Percentiles rank a stretch among this genome's conserved stretches.
Conservation (phyloP, 2,329 filamentous ascomycete species). For the Fusarium longipes region DNA sequence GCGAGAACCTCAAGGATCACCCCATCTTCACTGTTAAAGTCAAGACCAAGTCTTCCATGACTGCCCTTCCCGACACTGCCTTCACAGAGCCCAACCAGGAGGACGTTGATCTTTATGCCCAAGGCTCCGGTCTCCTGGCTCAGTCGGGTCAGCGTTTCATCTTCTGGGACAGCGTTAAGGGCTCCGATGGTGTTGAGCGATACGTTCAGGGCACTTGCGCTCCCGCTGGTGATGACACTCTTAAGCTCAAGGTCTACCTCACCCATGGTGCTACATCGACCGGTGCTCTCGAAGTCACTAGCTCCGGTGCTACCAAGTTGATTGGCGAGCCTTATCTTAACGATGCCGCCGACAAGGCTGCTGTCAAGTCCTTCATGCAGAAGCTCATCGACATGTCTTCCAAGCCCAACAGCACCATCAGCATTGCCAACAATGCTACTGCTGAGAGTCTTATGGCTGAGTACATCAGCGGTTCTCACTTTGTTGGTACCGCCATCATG, state of each 20-base stretch:
- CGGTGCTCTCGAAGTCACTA: slow-evolving; percentile 56
- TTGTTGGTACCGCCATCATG: slow-evolving; percentile 70
- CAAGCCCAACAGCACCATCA: slow-evolving; percentile 67
- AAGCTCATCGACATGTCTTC: slow-evolving; percentile 74
- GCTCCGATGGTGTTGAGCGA: slow-evolving; percentile 53
- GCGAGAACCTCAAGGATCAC: slow-evolving; percentile 69
- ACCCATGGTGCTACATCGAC: slow-evolving; percentile 62
- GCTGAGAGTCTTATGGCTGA: slow-evolving; percentile 67
- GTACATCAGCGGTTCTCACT: slow-evolving; percentile 62
- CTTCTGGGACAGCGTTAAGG: slow-evolving; percentile 59
- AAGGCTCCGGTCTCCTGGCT: slow-evolving; percentile 54
- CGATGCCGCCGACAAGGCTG: slow-evolving; percentile 52
- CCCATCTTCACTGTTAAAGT: slow-evolving; percentile 54
- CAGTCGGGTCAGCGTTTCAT: slow-evolving; percentile 60
- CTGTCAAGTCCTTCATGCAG: slow-evolving; percentile 61
- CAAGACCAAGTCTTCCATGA: slow-evolving; percentile 58
- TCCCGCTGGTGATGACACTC: slow-evolving; percentile 54
- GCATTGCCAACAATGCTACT: slow-evolving; percentile 58
- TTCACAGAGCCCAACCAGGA: slow-evolving; percentile 46
- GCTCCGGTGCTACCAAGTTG: slow-evolving; percentile 56
- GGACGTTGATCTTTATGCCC: slow-evolving; percentile 50
- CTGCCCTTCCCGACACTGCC: slow-evolving; percentile 44
- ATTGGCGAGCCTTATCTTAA: slow-evolving; percentile 52
- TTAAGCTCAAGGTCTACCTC: slow-evolving; percentile 62
- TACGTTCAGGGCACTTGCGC: slow-evolving; percentile 60